Base-by-base conservation (phyloP, 2,329 filamentous ascomycete species). In the Pseudocercospora fijiensis region DNA sequence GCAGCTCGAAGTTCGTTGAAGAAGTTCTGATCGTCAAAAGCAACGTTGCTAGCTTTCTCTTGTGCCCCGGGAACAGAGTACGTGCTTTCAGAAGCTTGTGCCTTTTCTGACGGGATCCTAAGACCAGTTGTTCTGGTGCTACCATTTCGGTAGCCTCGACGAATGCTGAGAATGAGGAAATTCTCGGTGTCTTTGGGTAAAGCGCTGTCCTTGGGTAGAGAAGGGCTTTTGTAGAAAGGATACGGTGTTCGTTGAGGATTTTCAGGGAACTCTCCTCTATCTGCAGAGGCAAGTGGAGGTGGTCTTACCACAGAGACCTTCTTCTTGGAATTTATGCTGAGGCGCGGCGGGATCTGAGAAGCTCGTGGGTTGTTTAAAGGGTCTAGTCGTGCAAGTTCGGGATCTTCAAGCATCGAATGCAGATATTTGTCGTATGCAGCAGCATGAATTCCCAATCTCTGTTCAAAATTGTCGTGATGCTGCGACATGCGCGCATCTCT, bases 1-100 rank as follows among this genome's bases (percentile, higher is more conserved):
- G 65, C 62, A 3, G 37, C 41, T 1, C 69, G 69, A 2, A 78
- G 65, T 22, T 70, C 65, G 13, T 52, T 66, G 67, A 77, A 77
- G 51, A 78, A 67, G 20, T 67, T 67, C 16, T 66, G 65, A 37
- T 78, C 76, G 61, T 78, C 76, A 61, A 73, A 77, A 27, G 73
- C 70, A 7, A 20, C 18, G 20, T 43, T 49, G 6, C 64, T 63
- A 24, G 66, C 57, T 52, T 63, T 66, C 55, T 73, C 67, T 10
- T 66, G 61, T 13, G 60, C 59, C 22, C 60, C 56, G 22, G 53
- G 27, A 18, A 56, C 53, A 3, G 53, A 37, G 16, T 56, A 56
- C 11, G 18, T 26, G n/a, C 28, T 33, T 8, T 26, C 53, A 4
- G 51, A 22, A 26, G 30, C n/a, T 28, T 56, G 73, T 58, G 70